These are phyloP conservation scores for Dioscorea zingiberensis DNA, from an alignment of 106 monocot genomes.

Conservation along the genomic window DNA sequence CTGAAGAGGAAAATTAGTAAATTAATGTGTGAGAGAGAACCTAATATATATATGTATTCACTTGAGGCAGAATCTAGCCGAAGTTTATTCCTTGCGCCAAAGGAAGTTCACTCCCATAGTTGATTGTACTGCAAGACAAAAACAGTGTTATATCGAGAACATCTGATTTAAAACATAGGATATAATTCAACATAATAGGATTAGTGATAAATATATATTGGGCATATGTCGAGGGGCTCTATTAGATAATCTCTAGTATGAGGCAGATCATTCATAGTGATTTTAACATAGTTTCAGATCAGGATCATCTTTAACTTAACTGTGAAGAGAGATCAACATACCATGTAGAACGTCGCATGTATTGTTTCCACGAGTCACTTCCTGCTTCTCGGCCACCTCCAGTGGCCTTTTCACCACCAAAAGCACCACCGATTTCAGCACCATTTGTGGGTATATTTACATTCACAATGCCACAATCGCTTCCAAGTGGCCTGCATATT, in stretches of 20 bases:
- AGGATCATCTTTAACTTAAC: not conserved
- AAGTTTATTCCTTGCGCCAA: constrained; percentile 94
- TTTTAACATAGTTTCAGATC: not conserved
- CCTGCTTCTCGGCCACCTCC: constrained; percentile 99
- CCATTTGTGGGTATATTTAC: constrained; percentile 98
- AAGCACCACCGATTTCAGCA: constrained; percentile 98
- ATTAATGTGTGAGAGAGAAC: not conserved
- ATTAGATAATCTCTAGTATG: no score
- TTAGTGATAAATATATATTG: no score
- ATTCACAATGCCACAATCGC: constrained; percentile 77
- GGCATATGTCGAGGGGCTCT: no score
- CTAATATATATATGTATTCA: no score
- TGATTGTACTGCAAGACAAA: constrained; percentile 66
- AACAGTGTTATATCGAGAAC: not conserved
- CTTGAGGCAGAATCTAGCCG: constrained; percentile 25
- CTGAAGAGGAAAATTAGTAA: not conserved
- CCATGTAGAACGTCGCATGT: constrained; percentile 97
- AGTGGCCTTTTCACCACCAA: constrained; percentile 98
- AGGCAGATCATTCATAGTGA: no score
- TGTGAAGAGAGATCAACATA: constrained; percentile 13
- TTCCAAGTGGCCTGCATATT: constrained; percentile 70
- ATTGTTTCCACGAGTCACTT: constrained; percentile 99
- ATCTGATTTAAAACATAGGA: no score
- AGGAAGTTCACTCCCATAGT: constrained; percentile 89
- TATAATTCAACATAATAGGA: no score